These are phyloP conservation scores for Fusarium heterosporum DNA, from an alignment of 2,329 filamentous ascomycete species.

Conservation along the genomic window DNA sequence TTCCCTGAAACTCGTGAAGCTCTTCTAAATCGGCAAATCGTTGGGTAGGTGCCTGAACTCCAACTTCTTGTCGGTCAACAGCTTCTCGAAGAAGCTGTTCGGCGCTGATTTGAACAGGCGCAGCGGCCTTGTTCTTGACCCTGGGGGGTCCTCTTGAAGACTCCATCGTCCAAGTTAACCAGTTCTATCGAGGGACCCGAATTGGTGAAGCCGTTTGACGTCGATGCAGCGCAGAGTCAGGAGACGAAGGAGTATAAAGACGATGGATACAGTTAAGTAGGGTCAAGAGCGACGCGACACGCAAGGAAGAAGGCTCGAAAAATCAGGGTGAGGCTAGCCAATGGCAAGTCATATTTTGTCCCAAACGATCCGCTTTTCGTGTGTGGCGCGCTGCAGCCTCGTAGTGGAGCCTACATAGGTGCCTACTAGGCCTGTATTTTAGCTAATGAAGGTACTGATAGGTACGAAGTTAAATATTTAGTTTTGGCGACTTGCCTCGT, in stretches of 20 bases:
- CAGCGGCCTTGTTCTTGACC: constrained; percentile 98
- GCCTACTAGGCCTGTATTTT: background rate
- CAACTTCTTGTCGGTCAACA: constrained; percentile 92
- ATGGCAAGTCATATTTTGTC: background rate
- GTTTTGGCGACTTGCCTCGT: constrained; percentile 17
- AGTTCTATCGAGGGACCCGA: background rate
- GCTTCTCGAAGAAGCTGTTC: constrained; percentile 98
- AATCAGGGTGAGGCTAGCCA: constrained; percentile 37
- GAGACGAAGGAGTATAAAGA: constrained; percentile 6
- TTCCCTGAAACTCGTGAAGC: constrained; percentile 95
- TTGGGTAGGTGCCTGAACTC: constrained; percentile 89
- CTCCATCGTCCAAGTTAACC: constrained; percentile 75
- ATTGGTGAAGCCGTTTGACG: background rate
- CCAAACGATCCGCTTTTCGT: background rate
- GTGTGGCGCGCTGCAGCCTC: constrained; percentile 47
- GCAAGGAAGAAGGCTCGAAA: constrained; percentile 45
- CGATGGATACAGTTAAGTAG: constrained; percentile 26
- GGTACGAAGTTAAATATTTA: constrained; percentile 35
- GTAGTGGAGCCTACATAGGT: constrained; percentile 6
- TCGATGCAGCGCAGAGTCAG: background rate
- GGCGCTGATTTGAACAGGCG: constrained; percentile 90
- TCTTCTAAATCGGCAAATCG: constrained; percentile 97
- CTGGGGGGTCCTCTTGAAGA: constrained; percentile 88
- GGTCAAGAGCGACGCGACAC: constrained; percentile 36
- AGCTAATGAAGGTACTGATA: background rate